Evolutionary conservation across 257 asterid species (phyloP).

Genomic region (Solanum virginianum): DNA sequence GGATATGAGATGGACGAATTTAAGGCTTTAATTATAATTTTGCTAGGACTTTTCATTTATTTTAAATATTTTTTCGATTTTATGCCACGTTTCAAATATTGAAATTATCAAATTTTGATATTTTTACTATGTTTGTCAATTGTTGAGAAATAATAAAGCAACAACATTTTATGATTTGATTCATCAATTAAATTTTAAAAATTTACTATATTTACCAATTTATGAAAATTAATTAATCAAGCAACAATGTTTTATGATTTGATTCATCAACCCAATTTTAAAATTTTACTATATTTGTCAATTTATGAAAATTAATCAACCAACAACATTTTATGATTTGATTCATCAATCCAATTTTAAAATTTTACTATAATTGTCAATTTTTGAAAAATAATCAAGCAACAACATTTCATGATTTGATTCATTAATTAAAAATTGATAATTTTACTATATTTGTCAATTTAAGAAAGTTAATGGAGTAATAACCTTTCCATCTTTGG

Average conservation of each 20-base stretch:
- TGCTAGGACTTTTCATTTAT: neutral
- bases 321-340: neutral
- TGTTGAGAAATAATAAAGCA: neutral
- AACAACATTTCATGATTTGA: neutral
- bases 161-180: neutral
- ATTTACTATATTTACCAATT: neutral
- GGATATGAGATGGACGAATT: no score
- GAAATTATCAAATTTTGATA: neutral
- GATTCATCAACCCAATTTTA: neutral
- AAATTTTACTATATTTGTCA: neutral
- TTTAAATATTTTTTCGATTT: neutral
- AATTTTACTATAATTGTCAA: neutral
- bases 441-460: neutral
- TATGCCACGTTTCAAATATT: neutral
- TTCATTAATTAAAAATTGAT: neutral
- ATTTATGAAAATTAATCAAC: neutral
- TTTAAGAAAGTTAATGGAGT: neutral
- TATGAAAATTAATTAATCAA: neutral
- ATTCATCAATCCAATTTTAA: neutral
- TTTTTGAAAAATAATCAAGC: neutral
- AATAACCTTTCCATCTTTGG: neutral
- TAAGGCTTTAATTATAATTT: no score
- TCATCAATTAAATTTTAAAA: neutral
- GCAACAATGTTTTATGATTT: neutral
- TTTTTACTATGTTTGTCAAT: no score